Evolutionary conservation across 2,329 filamentous ascomycete species (phyloP).

Genomic region (Uncinocarpus reesii): DNA sequence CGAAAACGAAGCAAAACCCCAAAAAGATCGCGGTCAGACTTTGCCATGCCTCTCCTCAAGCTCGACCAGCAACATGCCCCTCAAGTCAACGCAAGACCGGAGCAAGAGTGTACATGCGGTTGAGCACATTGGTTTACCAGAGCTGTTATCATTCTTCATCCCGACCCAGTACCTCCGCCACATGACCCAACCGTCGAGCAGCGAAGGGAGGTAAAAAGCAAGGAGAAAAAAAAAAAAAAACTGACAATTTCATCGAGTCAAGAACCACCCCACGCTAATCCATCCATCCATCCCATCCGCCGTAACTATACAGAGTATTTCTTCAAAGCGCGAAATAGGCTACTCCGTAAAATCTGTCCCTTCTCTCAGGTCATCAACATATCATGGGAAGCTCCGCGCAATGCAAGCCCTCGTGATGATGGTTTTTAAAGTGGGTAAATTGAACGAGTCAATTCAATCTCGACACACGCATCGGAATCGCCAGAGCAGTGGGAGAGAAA

Average conservation of each 20-base stretch:
- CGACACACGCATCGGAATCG: conserved; percentile 62
- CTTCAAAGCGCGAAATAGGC: neutral
- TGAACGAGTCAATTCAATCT: conserved; percentile 43
- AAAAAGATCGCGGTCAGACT: conserved; percentile 28
- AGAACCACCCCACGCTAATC: too few relatives aligned
- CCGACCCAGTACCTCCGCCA: neutral
- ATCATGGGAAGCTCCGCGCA: conserved; percentile 30
- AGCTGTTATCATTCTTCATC: conserved; percentile 33
- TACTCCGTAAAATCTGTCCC: conserved; percentile 26
- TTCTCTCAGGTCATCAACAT: conserved; percentile 40
- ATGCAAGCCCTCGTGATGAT: conserved; percentile 54
- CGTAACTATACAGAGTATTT: too few relatives aligned
- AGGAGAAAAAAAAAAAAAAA: neutral
- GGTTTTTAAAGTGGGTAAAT: conserved; percentile 67
- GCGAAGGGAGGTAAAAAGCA: neutral
- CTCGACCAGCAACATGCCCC: conserved; percentile 33
- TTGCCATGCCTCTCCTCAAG: conserved; percentile 35
- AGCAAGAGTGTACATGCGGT: conserved; percentile 26
- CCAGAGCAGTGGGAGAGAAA: conserved; percentile 47
- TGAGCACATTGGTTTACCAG: conserved; percentile 40
- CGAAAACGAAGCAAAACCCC: too few relatives aligned
- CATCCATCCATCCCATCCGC: neutral
- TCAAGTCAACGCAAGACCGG: too few relatives aligned
- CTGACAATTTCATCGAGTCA: too few relatives aligned
- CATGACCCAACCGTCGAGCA: neutral